Base-by-base conservation (phyloP, 1,284 basidiomycete genomes). In the Rhizoctonia solani region DNA sequence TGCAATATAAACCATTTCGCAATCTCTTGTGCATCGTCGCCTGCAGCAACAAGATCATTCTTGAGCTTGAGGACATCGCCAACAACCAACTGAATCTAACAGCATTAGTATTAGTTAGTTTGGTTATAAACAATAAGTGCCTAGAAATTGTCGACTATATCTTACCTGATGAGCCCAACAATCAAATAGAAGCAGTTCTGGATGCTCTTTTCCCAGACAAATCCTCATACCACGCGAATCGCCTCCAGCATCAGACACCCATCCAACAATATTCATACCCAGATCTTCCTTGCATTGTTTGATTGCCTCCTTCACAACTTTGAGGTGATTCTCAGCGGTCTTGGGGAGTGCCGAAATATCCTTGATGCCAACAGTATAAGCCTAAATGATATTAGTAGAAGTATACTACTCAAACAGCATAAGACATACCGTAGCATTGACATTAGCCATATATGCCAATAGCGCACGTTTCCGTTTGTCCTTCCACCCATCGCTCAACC, bases 151-250 rank as follows among this genome's bases (percentile, higher is more conserved):
- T n/a, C n/a, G n/a, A n/a, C n/a, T n/a, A n/a, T n/a, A n/a, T n/a
- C 71, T 47, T 69, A 79, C 78, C 73, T 80, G 79, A 72, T 80
- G 79, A 1, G 76, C 74, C 72, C 75, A 79, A 68, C 78, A 80
- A 70, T 80, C 77, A 32, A 73, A 72, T 0, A 72, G 69, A n/a
- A 79, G 70, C 2, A 80, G 29, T 5, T 66, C 55, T 5, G 75
- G 76, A 53, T 69, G 67, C 47, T 75, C 69, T 13, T 46, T 2
- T 1, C 39, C 54, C 37, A 79, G 58, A 11, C 72, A 25, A 16
- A 69, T 41, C 1, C 73, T 68, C 37, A 77, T 77, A 56, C 76
- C 77, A 9, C 72, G 25, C 13, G 75, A 75, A 52, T 80, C 77
- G 23, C 79, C 79, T 25, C 76, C 77, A 39, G 77, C 77, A 75